A percentile compares a stretch with the other conserved stretches of the same genome.
phyloP scores from a whole-genome alignment of 2,329 filamentous ascomycete species.

The Alternaria sp. region DNA sequence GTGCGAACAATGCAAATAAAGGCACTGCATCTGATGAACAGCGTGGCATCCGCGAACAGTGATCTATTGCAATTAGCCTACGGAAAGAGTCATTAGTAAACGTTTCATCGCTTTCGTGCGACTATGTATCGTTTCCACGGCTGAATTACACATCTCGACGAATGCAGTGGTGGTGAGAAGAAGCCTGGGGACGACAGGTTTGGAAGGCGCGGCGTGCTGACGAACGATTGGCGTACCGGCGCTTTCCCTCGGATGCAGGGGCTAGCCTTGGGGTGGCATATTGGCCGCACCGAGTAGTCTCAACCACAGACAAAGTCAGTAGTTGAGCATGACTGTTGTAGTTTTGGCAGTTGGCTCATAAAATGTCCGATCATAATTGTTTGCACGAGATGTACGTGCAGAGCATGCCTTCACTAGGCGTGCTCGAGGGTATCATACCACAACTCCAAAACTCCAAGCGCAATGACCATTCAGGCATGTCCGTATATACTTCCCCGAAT shows the following conservation, averaged over 20 bases:
- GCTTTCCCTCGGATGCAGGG: neutral
- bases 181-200: neutral
- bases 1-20: neutral
- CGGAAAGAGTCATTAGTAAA: neutral
- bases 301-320: neutral
- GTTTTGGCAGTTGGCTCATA: neutral
- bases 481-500: neutral
- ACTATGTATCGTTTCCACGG: neutral
- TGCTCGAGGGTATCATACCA: constrained; percentile 14
- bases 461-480: neutral
- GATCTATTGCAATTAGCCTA: neutral
- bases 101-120: neutral
- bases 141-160: neutral
- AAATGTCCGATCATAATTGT: neutral
- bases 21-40: neutral
- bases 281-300: neutral
- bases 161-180: constrained; percentile 5
- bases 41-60: neutral
- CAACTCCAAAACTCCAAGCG: constrained; percentile 4
- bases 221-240: constrained; percentile 7
- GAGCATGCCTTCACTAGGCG: neutral
- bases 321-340: neutral
- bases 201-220: neutral
- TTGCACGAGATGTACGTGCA: neutral
- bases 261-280: neutral